These are phyloP conservation scores for Incumbomyces lentus DNA, from an alignment of 2,329 filamentous ascomycete species.

Conservation along the genomic window DNA sequence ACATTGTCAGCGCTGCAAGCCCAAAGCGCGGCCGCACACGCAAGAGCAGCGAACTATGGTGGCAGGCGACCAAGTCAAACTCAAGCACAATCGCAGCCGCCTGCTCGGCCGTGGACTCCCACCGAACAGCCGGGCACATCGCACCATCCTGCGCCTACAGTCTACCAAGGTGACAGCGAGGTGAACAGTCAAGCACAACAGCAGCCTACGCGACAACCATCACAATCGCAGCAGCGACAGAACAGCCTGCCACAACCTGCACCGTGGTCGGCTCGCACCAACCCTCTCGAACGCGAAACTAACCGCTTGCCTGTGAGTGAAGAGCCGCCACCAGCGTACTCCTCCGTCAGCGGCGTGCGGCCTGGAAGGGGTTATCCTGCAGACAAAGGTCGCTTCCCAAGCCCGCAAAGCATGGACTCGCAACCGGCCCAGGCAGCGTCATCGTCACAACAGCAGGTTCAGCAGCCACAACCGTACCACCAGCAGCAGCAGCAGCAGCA, in stretches of 20 bases:
- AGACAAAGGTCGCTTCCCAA: constrained; percentile 51
- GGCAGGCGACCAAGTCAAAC: constrained; percentile 31
- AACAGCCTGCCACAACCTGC: constrained; percentile 35
- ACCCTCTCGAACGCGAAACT: constrained; percentile 76
- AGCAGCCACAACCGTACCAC: constrained; percentile 18
- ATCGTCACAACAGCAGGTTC: constrained; percentile 19
- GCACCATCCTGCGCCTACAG: constrained; percentile 78
- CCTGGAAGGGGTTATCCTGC: constrained; percentile 55
- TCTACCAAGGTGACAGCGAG: constrained; percentile 77
- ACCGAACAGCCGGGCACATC: constrained; percentile 80
- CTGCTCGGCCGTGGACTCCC: constrained; percentile 76
- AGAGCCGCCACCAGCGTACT: constrained; percentile 80
- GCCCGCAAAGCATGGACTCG: constrained; percentile 8
- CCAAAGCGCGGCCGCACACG: constrained; percentile 68
- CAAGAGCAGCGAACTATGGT: constrained; percentile 65
- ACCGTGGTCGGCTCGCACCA: constrained; percentile 29
- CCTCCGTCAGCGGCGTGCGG: constrained; percentile 51
- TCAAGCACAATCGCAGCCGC: constrained; percentile 26
- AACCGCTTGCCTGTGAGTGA: constrained; percentile 63
- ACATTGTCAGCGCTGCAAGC: constrained; percentile 66
- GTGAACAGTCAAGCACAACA: constrained; percentile 39
- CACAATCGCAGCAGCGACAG: constrained; percentile 17
- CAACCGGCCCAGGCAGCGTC: constrained; percentile 16
- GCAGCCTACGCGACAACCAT: constrained; percentile 23
- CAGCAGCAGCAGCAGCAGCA: constrained; percentile 11